These are phyloP conservation scores for Pichia sp. DNA, from an alignment of 1,139 yeast species.

Conservation along the genomic window DNA sequence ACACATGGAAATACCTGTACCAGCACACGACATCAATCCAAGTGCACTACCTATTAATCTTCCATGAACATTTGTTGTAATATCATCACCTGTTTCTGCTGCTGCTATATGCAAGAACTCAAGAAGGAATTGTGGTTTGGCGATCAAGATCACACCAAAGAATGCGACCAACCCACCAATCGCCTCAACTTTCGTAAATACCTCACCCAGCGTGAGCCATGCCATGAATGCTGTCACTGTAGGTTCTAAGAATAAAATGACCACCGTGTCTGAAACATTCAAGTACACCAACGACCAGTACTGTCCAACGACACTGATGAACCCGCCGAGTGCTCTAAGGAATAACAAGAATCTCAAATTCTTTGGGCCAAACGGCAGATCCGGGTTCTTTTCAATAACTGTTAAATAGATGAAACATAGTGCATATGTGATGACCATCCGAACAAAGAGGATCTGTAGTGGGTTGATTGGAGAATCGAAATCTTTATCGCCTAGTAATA, in stretches of 20 bases:
- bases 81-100: not conserved
- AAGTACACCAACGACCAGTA: conserved; percentile 75
- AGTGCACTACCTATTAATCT: conserved; percentile 56
- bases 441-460: conserved; percentile 67
- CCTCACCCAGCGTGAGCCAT: conserved; percentile 61
- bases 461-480: conserved; percentile 65
- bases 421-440: conserved; percentile 71
- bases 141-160: conserved; percentile 51
- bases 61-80: too few species aligned
- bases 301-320: conserved; percentile 48
- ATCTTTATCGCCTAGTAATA: conserved; percentile 59
- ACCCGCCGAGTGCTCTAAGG: conserved; percentile 73
- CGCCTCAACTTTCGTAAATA: conserved; percentile 63
- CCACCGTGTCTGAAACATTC: conserved; percentile 62
- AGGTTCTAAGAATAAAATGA: conserved; percentile 77
- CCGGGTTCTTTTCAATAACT: conserved; percentile 43
- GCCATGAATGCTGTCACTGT: conserved; percentile 77
- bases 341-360: conserved; percentile 49
- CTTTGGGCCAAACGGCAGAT: conserved; percentile 72
- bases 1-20: conserved; percentile 71
- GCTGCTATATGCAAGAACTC: too few species aligned
- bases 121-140: too few species aligned
- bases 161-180: conserved; percentile 68
- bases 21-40: conserved; percentile 68
- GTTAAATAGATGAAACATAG: conserved; percentile 43